Base-by-base conservation (phyloP, 2,329 filamentous ascomycete species). In the Microsporum ferrugineum region DNA sequence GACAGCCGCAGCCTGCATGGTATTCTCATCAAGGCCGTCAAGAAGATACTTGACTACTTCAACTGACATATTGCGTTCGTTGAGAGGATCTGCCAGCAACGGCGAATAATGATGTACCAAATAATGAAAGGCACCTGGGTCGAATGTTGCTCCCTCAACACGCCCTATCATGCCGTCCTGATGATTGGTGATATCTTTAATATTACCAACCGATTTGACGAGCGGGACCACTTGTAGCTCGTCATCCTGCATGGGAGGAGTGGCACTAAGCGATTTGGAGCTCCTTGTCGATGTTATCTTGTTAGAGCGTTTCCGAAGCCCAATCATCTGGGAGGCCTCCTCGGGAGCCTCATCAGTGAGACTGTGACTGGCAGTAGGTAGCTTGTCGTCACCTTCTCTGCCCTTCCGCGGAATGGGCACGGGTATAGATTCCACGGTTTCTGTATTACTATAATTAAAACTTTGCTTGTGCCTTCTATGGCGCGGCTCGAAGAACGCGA, bases 301-400 rank as follows among this genome's bases (percentile, higher is more conserved):
- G 61, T 70, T 75, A 65, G 79, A 77, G 36, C 76, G 75, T 61
- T 76, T 75, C 61, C 75, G 79, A 65, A 77, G 70, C 1, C 76
- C 77, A 2, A 78, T 76, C 62, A 76, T 74, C n/a, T 83, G 71
- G 60, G 80, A 79, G 41, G 75, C 77, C 58, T 85, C 82, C 66
- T 84, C 82, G 12, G 82, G 69, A 60, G 77, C 79, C 64, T 84
- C 82, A 66, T 86, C 83, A 38, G 76, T 77, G 31, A 81, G 80
- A 67, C 79, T 82, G 43, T 79, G 75, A 57, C 75, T 77, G 29
- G 75, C 67, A 10, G 57, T 62, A 58, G 79, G 76, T 33, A 71
- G 70, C 64, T 77, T 79, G 47, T 81, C 80, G 27, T 76, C 75
- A 63, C 72, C 75, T 62, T 72, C 77, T 55, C 72, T 71, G 59